Conservation (phyloP, 2,329 filamentous ascomycete species). For the Colletotrichum higginsianum region DNA sequence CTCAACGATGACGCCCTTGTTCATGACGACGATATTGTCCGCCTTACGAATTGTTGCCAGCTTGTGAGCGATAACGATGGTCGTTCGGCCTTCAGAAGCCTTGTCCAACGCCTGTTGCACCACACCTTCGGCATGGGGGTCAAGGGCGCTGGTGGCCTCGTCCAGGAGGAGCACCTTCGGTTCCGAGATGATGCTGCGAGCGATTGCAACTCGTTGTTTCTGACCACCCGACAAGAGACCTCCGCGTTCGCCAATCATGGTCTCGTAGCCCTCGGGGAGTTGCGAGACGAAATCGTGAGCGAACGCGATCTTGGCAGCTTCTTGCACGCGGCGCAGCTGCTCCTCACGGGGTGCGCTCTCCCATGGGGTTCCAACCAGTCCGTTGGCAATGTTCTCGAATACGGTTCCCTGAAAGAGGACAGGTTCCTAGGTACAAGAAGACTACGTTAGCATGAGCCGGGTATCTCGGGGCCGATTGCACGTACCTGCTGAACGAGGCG, state of each 20-base stretch:
- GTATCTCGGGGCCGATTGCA: not conserved
- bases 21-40: slow-evolving; percentile 75
- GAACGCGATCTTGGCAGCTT: slow-evolving; percentile 61
- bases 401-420: slow-evolving; percentile 59
- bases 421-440: slow-evolving; percentile 49
- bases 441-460: not conserved
- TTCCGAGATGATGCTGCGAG: slow-evolving; percentile 57
- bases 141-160: slow-evolving; percentile 74
- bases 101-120: slow-evolving; percentile 69
- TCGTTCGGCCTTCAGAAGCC: slow-evolving; percentile 70
- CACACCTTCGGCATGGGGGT: slow-evolving; percentile 58
- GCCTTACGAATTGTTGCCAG: slow-evolving; percentile 71
- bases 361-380: slow-evolving; percentile 55
- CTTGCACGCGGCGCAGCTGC: slow-evolving; percentile 56
- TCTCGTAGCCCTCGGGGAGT: slow-evolving; percentile 68
- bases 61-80: slow-evolving; percentile 74
- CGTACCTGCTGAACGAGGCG: slow-evolving; percentile 55
- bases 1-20: slow-evolving; percentile 70
- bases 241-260: slow-evolving; percentile 72
- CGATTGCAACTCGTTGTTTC: slow-evolving; percentile 75
- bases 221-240: slow-evolving; percentile 76
- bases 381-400: slow-evolving; percentile 66
- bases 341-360: slow-evolving; percentile 48
- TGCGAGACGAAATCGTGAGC: slow-evolving; percentile 63
- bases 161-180: slow-evolving; percentile 73